phyloP scores from a whole-genome alignment of 2,329 filamentous ascomycete species.

The Diaporthe sp. region DNA sequence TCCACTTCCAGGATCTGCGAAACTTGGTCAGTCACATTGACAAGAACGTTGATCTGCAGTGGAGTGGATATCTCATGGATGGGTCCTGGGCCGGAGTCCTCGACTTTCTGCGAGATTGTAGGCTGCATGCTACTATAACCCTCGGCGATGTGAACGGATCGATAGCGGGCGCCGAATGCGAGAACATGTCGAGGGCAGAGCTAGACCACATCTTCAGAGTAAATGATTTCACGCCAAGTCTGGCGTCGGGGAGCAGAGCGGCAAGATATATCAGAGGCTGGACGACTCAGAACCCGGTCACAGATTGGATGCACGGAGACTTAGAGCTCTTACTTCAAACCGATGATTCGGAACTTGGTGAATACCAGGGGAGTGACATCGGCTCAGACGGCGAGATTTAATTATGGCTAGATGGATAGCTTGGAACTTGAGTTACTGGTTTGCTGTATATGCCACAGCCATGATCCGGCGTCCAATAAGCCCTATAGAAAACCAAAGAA shows the following conservation, averaged over 20 bases:
- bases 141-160: background rate
- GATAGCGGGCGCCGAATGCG: background rate
- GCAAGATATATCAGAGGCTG: background rate
- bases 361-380: background rate
- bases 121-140: background rate
- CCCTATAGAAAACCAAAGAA: background rate
- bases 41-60: background rate
- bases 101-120: background rate
- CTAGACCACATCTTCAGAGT: background rate
- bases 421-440: background rate
- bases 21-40: background rate
- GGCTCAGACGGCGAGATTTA: background rate
- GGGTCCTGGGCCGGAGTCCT: background rate
- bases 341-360: background rate
- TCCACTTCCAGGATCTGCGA: background rate
- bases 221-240: background rate
- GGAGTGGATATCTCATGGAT: background rate
- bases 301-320: background rate
- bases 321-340: too few relatives aligned
- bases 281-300: background rate
- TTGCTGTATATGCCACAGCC: background rate
- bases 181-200: background rate
- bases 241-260: background rate
- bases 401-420: background rate
- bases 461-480: background rate